These are phyloP conservation scores for Ganoderma meredithae DNA, from an alignment of 1,284 basidiomycete genomes.

Conservation along the genomic window DNA sequence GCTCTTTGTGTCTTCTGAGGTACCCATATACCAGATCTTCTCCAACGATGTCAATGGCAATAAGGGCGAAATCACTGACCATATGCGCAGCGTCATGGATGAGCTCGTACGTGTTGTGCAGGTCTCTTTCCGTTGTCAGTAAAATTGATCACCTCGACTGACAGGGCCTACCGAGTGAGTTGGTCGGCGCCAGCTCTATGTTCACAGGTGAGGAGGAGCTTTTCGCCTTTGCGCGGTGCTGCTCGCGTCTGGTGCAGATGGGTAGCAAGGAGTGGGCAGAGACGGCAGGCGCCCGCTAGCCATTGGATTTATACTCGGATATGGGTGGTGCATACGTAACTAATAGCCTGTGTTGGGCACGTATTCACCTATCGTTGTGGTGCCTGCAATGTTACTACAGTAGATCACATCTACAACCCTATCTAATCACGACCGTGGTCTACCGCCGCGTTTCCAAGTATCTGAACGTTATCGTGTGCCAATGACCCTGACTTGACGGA, in stretches of 20 bases:
- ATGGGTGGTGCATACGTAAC: neutral
- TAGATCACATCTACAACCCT: neutral
- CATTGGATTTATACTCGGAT: neutral
- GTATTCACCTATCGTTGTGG: neutral
- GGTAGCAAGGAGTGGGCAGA: constrained; percentile 87
- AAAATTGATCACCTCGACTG: neutral
- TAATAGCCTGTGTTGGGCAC: neutral
- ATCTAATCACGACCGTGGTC: neutral
- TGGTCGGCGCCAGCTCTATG: constrained; percentile 84
- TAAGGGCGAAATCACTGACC: constrained; percentile 65
- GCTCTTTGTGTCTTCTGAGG: constrained; percentile 89
- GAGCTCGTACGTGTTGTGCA: constrained; percentile 70
- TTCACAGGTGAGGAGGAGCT: constrained; percentile 95
- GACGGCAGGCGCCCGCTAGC: constrained; percentile 51
- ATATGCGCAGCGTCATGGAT: constrained; percentile 90
- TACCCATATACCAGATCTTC: constrained; percentile 89
- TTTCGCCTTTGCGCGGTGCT: constrained; percentile 94
- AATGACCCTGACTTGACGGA: neutral
- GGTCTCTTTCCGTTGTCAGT: constrained; percentile 4
- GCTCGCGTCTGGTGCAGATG: constrained; percentile 92
- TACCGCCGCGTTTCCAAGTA: neutral
- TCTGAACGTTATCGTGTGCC: neutral
- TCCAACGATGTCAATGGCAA: constrained; percentile 67
- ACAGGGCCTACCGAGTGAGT: constrained; percentile 79
- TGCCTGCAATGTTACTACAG: neutral